These are phyloP conservation scores for Talaromyces amestolkiae DNA, from an alignment of 2,329 filamentous ascomycete genomes.

Conservation along the genomic window DNA sequence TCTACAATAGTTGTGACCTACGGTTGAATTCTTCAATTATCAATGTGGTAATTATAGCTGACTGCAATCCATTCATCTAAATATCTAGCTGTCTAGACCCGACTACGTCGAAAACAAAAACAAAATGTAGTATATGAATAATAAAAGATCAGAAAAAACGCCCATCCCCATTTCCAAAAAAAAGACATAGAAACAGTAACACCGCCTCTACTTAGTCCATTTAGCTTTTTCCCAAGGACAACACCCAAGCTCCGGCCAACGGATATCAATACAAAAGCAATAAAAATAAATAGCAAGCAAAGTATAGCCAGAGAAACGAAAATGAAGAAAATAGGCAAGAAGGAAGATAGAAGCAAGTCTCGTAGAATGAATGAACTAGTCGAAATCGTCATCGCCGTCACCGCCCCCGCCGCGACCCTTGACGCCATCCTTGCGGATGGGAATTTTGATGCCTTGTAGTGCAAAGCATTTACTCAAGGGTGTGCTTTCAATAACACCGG, in stretches of 20 bases:
- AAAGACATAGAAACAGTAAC: not conserved
- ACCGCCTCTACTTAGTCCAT: constrained; percentile 7
- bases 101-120: not conserved
- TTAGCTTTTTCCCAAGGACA: not conserved
- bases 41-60: no score
- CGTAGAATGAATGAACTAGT: not conserved
- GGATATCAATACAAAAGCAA: constrained; percentile 8
- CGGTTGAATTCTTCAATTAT: no score
- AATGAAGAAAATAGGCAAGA: not conserved
- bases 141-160: not conserved
- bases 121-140: not conserved
- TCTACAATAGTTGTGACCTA: no score
- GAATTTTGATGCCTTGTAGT: constrained; percentile 91
- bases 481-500: constrained; percentile 93
- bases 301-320: not conserved
- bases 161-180: not conserved
- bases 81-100: not conserved
- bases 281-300: constrained; percentile 3
- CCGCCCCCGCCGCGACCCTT: constrained; percentile 32
- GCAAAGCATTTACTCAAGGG: constrained; percentile 89
- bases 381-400: constrained; percentile 18
- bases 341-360: not conserved
- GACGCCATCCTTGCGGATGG: constrained; percentile 81
- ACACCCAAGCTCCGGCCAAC: constrained; percentile 10
- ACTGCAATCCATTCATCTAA: no score